phyloP scores from a whole-genome alignment of 2,329 filamentous ascomycete genomes.

The Albophoma yamanashiensis region DNA sequence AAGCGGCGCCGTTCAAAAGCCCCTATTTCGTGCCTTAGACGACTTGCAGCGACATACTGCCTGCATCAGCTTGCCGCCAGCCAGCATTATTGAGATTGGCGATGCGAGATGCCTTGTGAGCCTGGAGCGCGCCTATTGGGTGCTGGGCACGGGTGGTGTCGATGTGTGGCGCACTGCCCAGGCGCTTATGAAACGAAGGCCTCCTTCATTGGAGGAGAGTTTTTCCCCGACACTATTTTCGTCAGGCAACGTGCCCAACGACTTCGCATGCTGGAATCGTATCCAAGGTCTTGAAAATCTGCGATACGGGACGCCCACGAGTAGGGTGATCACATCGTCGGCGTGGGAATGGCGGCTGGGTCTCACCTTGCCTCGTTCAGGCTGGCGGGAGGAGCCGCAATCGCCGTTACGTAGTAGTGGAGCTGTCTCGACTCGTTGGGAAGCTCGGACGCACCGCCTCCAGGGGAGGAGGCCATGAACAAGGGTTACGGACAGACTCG shows the following conservation, averaged over 20 bases:
- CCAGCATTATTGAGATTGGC: neutral
- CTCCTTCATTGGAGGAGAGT: neutral
- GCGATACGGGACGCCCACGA: neutral
- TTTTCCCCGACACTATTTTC: neutral
- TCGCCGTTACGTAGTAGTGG: neutral
- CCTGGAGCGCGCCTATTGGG: neutral
- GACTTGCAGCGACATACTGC: neutral
- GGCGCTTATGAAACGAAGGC: neutral
- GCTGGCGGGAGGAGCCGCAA: neutral
- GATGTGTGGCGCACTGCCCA: neutral
- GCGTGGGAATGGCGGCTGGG: neutral
- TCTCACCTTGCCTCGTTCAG: neutral
- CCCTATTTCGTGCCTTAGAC: neutral
- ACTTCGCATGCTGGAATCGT: neutral
- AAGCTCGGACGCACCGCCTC: no score
- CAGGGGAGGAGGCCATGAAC: no score
- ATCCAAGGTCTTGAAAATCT: neutral
- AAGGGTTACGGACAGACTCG: no score
- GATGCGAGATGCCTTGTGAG: neutral
- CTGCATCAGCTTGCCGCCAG: neutral
- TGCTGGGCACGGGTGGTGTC: neutral
- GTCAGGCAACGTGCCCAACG: neutral
- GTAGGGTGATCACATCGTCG: neutral
- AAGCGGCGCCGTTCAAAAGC: neutral
- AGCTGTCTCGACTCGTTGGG: neutral